Conservation (phyloP, 345 rosid species). For the Bruguiera gymnorhiza region DNA sequence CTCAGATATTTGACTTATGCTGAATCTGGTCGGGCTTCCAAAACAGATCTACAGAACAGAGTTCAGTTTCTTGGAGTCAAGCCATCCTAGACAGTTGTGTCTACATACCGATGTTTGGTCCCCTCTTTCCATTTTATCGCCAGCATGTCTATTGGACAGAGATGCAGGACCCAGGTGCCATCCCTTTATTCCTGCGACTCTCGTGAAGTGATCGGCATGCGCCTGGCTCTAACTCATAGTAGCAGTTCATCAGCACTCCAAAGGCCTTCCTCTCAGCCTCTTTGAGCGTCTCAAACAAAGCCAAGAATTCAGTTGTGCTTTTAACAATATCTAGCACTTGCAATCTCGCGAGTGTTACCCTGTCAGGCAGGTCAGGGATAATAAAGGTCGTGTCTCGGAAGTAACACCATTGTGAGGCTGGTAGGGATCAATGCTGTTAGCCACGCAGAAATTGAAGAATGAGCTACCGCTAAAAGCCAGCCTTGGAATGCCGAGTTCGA, state of each 20-base stretch:
- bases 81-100: constrained; percentile 26
- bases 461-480: constrained; percentile 39
- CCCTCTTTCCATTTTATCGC: constrained; percentile 27
- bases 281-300: constrained; percentile 27
- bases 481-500: constrained; percentile 27
- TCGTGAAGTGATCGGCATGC: constrained; percentile 28
- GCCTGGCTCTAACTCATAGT: constrained; percentile 30
- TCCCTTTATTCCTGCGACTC: constrained; percentile 22
- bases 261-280: constrained; percentile 31
- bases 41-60: constrained; percentile 33
- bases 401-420: constrained; percentile 21
- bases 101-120: constrained; percentile 8
- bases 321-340: constrained; percentile 35
- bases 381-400: constrained; percentile 20
- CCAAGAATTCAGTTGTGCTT: constrained; percentile 24
- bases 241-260: constrained; percentile 32
- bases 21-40: constrained; percentile 25
- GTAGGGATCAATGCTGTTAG: constrained; percentile 9
- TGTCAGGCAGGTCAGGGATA: constrained; percentile 28
- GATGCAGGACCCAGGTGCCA: constrained; percentile 36
- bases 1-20: constrained; percentile 16
- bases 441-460: constrained; percentile 33
- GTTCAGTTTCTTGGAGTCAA: constrained; percentile 25
- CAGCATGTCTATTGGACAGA: constrained; percentile 10
- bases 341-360: constrained; percentile 24